Evolutionary conservation across 2,329 filamentous ascomycete genomes (phyloP).

Genomic region (Elsinoe necatrix): DNA sequence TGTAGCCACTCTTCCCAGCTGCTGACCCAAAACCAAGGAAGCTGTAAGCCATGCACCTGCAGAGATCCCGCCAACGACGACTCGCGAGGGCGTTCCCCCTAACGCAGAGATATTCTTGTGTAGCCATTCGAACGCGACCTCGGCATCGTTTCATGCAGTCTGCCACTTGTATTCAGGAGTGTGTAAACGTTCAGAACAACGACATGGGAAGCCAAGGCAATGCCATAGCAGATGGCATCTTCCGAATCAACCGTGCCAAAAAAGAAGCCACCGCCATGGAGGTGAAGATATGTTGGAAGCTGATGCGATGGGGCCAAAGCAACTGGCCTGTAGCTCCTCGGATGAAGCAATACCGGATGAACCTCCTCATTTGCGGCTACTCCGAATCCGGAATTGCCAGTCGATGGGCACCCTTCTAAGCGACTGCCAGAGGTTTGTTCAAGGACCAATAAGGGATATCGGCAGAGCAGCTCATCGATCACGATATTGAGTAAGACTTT

Average conservation of each 20-base stretch:
- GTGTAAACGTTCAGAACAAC: slow-evolving; percentile 48
- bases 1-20: slow-evolving; percentile 25
- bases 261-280: slow-evolving; percentile 51
- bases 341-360: no score
- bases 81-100: slow-evolving; percentile 32
- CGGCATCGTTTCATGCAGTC: slow-evolving; percentile 44
- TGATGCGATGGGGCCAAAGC: slow-evolving; percentile 23
- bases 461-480: no score
- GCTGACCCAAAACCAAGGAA: slow-evolving; percentile 34
- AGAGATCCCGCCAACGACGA: slow-evolving; percentile 44
- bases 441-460: no score
- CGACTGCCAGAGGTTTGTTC: no score
- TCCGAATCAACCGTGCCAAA: slow-evolving; percentile 48
- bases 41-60: slow-evolving; percentile 41
- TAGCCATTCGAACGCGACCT: slow-evolving; percentile 49
- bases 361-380: no score
- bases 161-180: slow-evolving; percentile 48
- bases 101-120: slow-evolving; percentile 36
- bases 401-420: no score
- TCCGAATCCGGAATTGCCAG: no score
- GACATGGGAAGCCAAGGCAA: slow-evolving; percentile 37
- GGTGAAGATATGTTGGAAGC: slow-evolving; percentile 40
- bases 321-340: slow-evolving; percentile 40
- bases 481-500: no score
- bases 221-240: slow-evolving; percentile 43